Base-by-base conservation (phyloP, 1,284 basidiomycete genomes). In the Chiua sp. region DNA sequence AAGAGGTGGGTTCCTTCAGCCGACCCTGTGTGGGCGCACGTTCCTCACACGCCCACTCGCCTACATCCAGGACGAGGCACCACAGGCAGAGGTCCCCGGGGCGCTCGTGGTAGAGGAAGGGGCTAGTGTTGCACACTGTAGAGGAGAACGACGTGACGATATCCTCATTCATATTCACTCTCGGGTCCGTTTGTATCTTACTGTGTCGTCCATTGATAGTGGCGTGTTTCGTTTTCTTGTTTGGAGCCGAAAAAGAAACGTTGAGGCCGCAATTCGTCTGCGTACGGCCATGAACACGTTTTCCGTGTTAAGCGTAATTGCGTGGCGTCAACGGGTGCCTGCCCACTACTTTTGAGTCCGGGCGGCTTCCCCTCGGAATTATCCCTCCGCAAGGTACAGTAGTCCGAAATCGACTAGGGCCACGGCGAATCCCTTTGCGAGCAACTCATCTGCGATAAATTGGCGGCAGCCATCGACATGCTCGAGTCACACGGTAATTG, bases 61-160 rank as follows among this genome's bases (percentile, higher is more conserved):
- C 22, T 6, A 13, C 50, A 28, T 47, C 23, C 20, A 73, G 72
- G 75, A 22, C 75, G 72, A 57, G 75, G 69, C 47, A 63, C 51
- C 15, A 1, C 66, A 59, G 75, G 72, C 47, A 22, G 59, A 2
- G 71, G 71, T 48, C 61, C 67, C 33, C 73, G 74, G 51, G 75
- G 72, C 4, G 16, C 70, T 6, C 62, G 74, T 59, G 74, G 75
- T 15, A 72, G 72, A 39, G 74, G 73, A 18, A 74, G 75, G 61
- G 75, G 74, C 15, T 73, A 63, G 67, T 12, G 5, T 10, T 20
- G 5, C 37, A 44, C 37, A 39, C 30, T 10, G 10, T 32, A 32
- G 32, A 32, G 32, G 26, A 52, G 42, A 22, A 22, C 42, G 42
- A 44, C 42, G 42, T 44, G 30, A 56, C 54, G 59, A 71, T 60